Base-by-base conservation (phyloP, 768 basidiomycete species). In the Lentinula sp. region DNA sequence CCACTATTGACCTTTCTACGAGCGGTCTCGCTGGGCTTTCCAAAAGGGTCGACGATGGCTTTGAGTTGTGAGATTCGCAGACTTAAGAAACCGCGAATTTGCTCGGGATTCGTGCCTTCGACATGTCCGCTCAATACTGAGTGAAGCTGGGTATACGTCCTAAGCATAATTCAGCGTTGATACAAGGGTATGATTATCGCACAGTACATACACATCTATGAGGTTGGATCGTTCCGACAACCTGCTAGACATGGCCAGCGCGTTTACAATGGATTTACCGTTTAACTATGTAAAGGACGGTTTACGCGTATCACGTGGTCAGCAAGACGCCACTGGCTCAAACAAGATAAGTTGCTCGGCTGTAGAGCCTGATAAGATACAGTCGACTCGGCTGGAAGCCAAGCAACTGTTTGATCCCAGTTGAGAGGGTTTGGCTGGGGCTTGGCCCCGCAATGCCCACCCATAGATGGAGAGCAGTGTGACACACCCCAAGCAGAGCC, bases 131-230 rank as follows among this genome's bases (percentile, higher is more conserved):
- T 79, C 61, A 89, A 76, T 65, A 79, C 72, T 6, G 80, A 74
- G 66, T 89, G 85, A 46, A 91, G 76, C 65, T 87, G 80, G 63
- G 80, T 75, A 66, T 86, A 87, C 49, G 88, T 86, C 68, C 88
- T 89, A 63, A 18, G 62, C 51, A 40, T 35, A 35, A 16, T 16
- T 18, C 4, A 39, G 64, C 11, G 21, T 28, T 66, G 52, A 8
- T 16, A 35, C 2, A 23, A 39, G 48, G 3, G 58, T 8, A 13
- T 31, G 31, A 15, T 7, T 23, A 11, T 63, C 37, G 37, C 37
- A 68, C 59, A 59, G 28, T 16, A 71, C 85, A 57, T 74, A 89
- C 88, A 88, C 77, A 74, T 90, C 88, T 66, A 89, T 80, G 57
- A 90, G 74, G 69, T 84, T 82, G 56, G 88, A 90, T 64, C 88